These are phyloP conservation scores for Canna indica DNA, from an alignment of 176 grass and related monocot species.

Conservation along the genomic window DNA sequence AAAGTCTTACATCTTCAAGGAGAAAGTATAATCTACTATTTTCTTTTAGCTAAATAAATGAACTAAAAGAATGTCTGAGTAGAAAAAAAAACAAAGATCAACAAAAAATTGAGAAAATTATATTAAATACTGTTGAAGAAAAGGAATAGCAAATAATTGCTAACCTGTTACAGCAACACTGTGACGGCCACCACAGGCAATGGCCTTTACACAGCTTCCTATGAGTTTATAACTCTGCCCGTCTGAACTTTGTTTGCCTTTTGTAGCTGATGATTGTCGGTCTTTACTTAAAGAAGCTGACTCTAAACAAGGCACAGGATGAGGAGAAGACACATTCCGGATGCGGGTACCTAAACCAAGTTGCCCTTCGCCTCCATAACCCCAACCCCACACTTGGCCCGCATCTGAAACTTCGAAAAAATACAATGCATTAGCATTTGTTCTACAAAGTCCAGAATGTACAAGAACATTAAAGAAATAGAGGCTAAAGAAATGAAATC, in stretches of 20 bases:
- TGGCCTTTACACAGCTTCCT: slow-evolving; percentile 71
- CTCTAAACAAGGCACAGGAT: slow-evolving; percentile 87
- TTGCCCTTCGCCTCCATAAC: slow-evolving; percentile 98
- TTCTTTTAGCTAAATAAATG: neutral
- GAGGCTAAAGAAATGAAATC: neutral
- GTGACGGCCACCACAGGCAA: slow-evolving; percentile 96
- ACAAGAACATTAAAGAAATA: neutral
- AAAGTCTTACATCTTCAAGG: neutral
- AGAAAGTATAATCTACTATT: neutral
- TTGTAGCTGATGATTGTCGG: slow-evolving; percentile 23
- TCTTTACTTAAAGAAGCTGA: slow-evolving; percentile 58
- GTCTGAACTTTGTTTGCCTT: slow-evolving; percentile 58
- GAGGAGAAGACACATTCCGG: slow-evolving; percentile 77
- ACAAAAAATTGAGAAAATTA: neutral
- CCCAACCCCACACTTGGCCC: slow-evolving; percentile 99
- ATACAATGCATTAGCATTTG: slow-evolving; percentile 12
- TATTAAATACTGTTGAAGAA: neutral
- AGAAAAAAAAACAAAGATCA: neutral
- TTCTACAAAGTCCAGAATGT: neutral
- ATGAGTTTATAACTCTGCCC: slow-evolving; percentile 41
- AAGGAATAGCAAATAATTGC: neutral
- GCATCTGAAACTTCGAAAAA: slow-evolving; percentile 65
- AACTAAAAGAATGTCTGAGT: neutral
- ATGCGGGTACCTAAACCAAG: slow-evolving; percentile 92
- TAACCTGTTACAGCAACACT: slow-evolving; percentile 89